A percentile compares a stretch with the other conserved stretches of the same genome.
These are phyloP conservation scores for Stereocaulon alpinum DNA, from an alignment of 495 filamentous ascomycete genomes.

Conservation along the genomic window DNA sequence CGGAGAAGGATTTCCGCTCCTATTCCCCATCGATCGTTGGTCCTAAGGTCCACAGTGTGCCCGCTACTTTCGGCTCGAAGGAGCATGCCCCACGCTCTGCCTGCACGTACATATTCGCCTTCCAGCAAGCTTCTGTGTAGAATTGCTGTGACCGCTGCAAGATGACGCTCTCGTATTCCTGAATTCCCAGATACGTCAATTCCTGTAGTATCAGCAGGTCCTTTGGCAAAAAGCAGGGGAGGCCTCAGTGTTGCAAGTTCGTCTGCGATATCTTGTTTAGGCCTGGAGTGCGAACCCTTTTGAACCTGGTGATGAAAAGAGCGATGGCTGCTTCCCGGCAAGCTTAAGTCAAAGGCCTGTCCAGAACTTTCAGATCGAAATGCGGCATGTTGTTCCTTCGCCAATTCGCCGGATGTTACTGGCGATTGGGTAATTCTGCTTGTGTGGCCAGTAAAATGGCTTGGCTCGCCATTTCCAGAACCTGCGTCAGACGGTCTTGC, in stretches of 20 bases:
- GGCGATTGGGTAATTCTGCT: not conserved
- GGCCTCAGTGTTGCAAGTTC: constrained; percentile 10
- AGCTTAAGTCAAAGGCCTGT: constrained; percentile 33
- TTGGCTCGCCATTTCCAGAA: not conserved
- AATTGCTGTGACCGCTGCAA: constrained; percentile 47
- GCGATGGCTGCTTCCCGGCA: constrained; percentile 37
- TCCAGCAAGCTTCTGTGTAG: constrained; percentile 52
- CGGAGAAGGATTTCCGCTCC: constrained; percentile 58
- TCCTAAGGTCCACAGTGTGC: constrained; percentile 43
- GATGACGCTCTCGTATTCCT: constrained; percentile 43
- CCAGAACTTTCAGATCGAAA: constrained; percentile 40
- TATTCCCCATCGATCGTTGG: constrained; percentile 52
- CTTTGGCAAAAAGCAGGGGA: not conserved
- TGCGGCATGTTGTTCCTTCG: constrained; percentile 35
- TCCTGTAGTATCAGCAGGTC: not conserved
- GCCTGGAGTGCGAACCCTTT: not conserved
- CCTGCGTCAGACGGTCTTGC: not conserved
- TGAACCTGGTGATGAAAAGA: constrained; percentile 7
- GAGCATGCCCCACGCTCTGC: constrained; percentile 54
- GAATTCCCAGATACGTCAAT: not conserved
- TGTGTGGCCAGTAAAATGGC: not conserved
- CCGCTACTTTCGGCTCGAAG: constrained; percentile 46
- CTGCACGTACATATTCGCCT: constrained; percentile 51
- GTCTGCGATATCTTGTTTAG: not conserved
- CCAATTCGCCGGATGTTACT: not conserved